Conservation (phyloP, 148 eudicot species). For the Heliamphora exappendiculata region DNA sequence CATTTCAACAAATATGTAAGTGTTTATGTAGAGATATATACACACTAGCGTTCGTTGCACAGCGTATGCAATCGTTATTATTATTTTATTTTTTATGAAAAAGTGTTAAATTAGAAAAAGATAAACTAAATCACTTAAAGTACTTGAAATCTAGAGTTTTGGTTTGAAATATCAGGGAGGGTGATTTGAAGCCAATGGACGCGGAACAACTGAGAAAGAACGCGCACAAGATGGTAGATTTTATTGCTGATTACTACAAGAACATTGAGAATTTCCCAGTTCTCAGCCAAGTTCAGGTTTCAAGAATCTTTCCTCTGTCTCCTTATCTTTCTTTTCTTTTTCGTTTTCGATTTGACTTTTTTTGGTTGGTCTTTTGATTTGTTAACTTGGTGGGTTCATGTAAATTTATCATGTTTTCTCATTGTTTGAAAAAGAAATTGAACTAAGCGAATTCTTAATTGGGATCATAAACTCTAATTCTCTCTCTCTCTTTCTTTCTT, state of each 20-base stretch:
- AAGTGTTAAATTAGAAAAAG: not conserved
- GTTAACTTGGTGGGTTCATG: not conserved
- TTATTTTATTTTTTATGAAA: not conserved
- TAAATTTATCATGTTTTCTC: not conserved
- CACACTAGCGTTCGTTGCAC: no score
- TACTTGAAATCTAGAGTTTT: no score
- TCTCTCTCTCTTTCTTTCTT: no score
- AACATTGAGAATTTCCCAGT: slow-evolving; percentile 73
- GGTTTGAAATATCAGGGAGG: slow-evolving; percentile 40
- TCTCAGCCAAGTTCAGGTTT: slow-evolving; percentile 73
- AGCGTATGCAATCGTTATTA: not conserved
- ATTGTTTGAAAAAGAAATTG: not conserved
- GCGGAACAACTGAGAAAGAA: slow-evolving; percentile 74
- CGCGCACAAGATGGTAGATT: slow-evolving; percentile 91
- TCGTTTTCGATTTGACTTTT: not conserved
- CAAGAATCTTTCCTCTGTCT: not conserved
- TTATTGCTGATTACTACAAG: slow-evolving; percentile 94
- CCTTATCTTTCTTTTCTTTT: not conserved
- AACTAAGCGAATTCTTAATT: not conserved
- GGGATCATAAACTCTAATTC: not conserved
- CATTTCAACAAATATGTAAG: no score
- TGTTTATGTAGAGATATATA: no score
- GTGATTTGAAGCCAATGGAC: slow-evolving; percentile 74
- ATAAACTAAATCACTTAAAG: not conserved
- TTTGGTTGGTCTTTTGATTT: not conserved